Base-by-base conservation (phyloP, 2,329 filamentous ascomycete genomes). In the Stagonosporopsis cucurbitacearum region DNA sequence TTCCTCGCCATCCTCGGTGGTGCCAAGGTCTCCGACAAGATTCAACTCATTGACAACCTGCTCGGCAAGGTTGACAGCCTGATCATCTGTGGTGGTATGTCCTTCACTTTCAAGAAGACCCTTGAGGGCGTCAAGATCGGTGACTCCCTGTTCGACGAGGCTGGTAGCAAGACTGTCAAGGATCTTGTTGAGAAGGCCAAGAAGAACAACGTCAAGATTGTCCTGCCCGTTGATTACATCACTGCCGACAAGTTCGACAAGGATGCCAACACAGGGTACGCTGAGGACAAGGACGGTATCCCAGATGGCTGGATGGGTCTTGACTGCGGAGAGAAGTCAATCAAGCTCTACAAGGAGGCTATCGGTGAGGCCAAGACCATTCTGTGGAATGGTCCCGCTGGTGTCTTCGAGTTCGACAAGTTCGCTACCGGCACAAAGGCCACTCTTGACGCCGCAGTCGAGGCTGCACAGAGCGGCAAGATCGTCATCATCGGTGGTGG, bases 101-200 rank as follows among this genome's bases (percentile, higher is more conserved):
- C 95, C 62, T 99, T 98, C 83, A 99, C 95, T 70, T 99, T 99
- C 87, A 98, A 98, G 86, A 99, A 99, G 87, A 94, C 92, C n/a
- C 86, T 98, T 54, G 86, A 97, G 80, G 84, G 86, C 75, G 88
- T 98, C 73, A 85, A 88, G 78, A 99, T 99, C 66, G 95, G 95
- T 59, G 88, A 88, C 82, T 95, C 82, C 48, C 85, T 99, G 71
- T 99, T 96, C 76, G 95, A 99, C 71, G 91, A 97, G 83, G 89
- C 89, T 48, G 95, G 95, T 68, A 86, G 89, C 83, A 92, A 97
- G 87, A 97, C 91, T 37, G 94, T 98, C 57, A 87, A 84, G 60
- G 83, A 90, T 70, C 86, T 99, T 63, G 85, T 96, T 62, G 89
- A 94, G 80, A 99, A 98, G 88, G 95, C 96, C 69, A 92, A 96